Evolutionary conservation across 169 alveolate genomes (phyloP), one percentile per base, ranked within the genome.

Genomic region (Plasmodium reichenowi): DNA sequence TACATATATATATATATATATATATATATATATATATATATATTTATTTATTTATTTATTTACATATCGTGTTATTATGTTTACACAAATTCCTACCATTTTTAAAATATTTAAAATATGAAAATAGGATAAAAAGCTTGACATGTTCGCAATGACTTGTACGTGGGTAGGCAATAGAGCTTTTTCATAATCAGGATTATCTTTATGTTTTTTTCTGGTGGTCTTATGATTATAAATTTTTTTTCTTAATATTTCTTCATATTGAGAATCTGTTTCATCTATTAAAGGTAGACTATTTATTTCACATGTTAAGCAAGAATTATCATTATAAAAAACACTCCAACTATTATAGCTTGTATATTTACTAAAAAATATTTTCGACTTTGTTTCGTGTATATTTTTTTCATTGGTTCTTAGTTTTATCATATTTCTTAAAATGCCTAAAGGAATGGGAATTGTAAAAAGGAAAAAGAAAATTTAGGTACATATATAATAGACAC

Each of bases 101-200:
- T 83, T 83, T 5, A 83, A 38, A 10, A 83, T 68, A 29, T 83
- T 83, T 50, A 83, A 47, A 26, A 83, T 68, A 7, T 67, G 91
- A 68, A 17, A 83, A 17, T 26, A 72, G 50, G 85, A 67, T 10
- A 83, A 66, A 72, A 83, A 68, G 56, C 62, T 32, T 15, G 91
- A 83, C 85, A 67, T 54, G 24, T 83, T 62, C 0, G 91, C 91
- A 47, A 83, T 24, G 8, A 13, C 17, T 45, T 83, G 91, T 3
- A 83, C 91, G 9, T 83, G n/a, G 10, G 80, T 26, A 3, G 91
- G 91, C 9, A 20, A 48, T n/a, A 83, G 63, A 4, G 91, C 91
- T 29, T 48, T 45, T 83, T 83, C 91, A 22, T 72, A 68, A 0
- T 56, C 17, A 29, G 29, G 32, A 17, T 72, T 72, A 4, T 29